A percentile compares a stretch with the other conserved stretches of the same genome.
Conservation (phyloP, 2,329 filamentous ascomycete species). For the Cladorrhinum sp. region DNA sequence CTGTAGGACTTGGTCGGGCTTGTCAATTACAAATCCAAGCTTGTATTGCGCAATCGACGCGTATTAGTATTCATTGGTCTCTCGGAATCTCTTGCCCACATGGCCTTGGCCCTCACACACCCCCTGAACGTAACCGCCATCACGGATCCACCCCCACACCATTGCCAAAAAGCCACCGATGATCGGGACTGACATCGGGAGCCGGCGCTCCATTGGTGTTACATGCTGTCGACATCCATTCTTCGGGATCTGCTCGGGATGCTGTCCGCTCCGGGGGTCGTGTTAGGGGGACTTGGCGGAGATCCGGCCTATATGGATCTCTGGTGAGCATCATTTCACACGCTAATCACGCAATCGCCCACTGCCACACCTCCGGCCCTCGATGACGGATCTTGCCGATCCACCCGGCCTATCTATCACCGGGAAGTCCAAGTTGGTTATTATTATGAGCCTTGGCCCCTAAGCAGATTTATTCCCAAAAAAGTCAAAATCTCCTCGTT, state of each 20-base stretch:
- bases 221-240: not conserved
- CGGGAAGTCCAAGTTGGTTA: not conserved
- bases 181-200: not conserved
- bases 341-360: conserved; percentile 22
- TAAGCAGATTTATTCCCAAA: not conserved
- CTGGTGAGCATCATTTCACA: conserved; percentile 18
- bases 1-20: not conserved
- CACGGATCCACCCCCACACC: conserved; percentile 4
- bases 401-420: not conserved
- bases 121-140: not conserved
- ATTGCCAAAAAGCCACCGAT: not conserved
- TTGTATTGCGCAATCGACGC: conserved; percentile 21
- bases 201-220: not conserved
- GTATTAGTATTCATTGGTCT: conserved; percentile 14
- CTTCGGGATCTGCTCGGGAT: conserved; percentile 3
- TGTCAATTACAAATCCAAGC: conserved; percentile 13
- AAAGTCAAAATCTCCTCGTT: not conserved
- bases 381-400: not conserved
- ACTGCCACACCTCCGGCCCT: not conserved
- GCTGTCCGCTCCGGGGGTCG: not conserved
- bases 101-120: not conserved
- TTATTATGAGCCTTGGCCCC: not conserved
- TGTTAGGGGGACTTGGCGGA: conserved; percentile 1
- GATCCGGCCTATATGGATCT: not conserved
- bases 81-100: not conserved